Percentiles rank a stretch among this genome's conserved stretches.
These are phyloP conservation scores for Carex kokanica DNA, from an alignment of 176 grass and related monocot species.

Conservation along the genomic window DNA sequence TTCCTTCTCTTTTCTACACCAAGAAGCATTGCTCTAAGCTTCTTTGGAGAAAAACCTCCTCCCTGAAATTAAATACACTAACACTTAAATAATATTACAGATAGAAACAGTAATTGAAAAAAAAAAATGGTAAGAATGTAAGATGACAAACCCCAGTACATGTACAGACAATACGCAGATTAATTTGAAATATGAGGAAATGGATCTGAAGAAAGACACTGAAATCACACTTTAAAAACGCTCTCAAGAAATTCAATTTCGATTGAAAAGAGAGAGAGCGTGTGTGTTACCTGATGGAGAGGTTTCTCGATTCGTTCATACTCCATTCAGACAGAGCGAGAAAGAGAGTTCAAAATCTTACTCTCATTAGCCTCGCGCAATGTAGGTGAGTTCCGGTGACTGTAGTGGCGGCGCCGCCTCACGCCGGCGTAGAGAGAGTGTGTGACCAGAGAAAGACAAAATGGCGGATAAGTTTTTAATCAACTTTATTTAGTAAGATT, in stretches of 20 bases:
- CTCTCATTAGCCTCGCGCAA: background rate
- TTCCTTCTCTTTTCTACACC: constrained; percentile 75
- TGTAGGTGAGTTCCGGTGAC: background rate
- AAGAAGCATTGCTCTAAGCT: constrained; percentile 81
- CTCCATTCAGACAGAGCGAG: constrained; percentile 43
- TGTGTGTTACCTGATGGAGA: constrained; percentile 41
- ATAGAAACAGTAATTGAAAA: background rate
- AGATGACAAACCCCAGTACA: background rate
- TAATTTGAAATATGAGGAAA: background rate
- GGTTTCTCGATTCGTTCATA: constrained; percentile 97
- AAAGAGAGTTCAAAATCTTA: background rate
- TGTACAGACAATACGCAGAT: background rate
- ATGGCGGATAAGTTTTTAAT: background rate
- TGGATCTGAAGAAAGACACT: background rate
- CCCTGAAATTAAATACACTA: constrained; percentile 35
- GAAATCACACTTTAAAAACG: constrained; percentile 9
- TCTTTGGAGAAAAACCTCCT: constrained; percentile 91
- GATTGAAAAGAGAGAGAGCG: background rate
- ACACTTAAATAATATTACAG: background rate
- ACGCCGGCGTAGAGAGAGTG: background rate
- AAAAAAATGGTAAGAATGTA: background rate
- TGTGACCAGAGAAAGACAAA: background rate
- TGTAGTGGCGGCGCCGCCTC: background rate
- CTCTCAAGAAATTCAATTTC: background rate
- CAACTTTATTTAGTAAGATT: constrained; percentile 23